Base-by-base conservation (phyloP, 2,329 filamentous ascomycete genomes). In the Dactylellina haptotyla region DNA sequence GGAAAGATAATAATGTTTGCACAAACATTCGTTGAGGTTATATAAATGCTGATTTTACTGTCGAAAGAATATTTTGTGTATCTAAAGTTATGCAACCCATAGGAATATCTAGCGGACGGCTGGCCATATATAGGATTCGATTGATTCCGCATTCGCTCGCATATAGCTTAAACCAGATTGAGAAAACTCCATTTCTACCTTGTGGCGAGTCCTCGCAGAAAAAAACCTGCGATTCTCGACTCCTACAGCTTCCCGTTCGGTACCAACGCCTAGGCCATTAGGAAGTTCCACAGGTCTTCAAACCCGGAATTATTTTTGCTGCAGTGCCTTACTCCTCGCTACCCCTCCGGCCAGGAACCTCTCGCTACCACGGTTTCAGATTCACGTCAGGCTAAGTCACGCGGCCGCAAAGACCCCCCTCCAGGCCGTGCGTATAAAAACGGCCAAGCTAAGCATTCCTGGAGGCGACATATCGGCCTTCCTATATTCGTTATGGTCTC, bases 331-430 rank as follows among this genome's bases (percentile, higher is more conserved):
- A 41, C 37, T 41, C 37, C 37, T 41, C 37, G 37, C 37, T 41
- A 41, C 37, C 14, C 2, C 10, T 16, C 10, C 28, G 14, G 48
- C 12, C 10, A 51, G 20, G 18, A 28, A 30, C 32, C 25, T 26
- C 25, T 51, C 48, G 48, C 48, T 51, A 51, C 48, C 48, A 34
- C 26, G n/a, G 48, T 51, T 51, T 51, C 48, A 51, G 28, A 18
- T 51, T 34, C 25, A 51, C 48, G 26, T 51, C 48, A 51, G 34
- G 34, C 25, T 28, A 32, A 51, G 48, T 51, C 48, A 51, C 48
- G 23, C 48, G 18, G 48, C 48, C 48, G 26, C 48, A 51, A 26
- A 16, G 14, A 51, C 48, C 48, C n/a, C n/a, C n/a, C n/a, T n/a
- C n/a, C n/a, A 50, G 25, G 23, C 26, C 25, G 12, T 14, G 14